Conservation (phyloP, 352 stramenopile genomes). For the Globisporangium cederbergense region DNA sequence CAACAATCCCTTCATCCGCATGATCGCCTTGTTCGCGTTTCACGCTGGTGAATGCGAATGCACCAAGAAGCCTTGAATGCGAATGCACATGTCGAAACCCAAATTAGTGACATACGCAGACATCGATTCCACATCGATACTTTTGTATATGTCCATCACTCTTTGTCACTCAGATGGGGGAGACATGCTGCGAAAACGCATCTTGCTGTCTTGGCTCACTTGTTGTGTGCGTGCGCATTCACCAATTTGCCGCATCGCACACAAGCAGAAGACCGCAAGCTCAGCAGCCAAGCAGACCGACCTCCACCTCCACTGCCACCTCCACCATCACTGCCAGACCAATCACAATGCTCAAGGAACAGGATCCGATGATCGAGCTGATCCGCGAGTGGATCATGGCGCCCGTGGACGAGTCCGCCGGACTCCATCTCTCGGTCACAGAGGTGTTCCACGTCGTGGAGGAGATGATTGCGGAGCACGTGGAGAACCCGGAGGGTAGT, state of each 20-base stretch:
- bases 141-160: too few species aligned
- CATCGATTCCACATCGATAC: too few species aligned
- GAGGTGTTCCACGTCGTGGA: slow-evolving; percentile 72
- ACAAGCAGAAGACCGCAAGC: slow-evolving; percentile 5
- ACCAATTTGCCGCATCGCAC: neutral
- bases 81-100: too few species aligned
- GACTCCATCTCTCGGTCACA: slow-evolving; percentile 60
- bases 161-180: neutral
- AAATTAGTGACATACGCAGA: too few species aligned
- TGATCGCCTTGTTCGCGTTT: too few species aligned
- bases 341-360: slow-evolving; percentile 69
- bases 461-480: slow-evolving; percentile 76
- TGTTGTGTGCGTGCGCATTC: neutral
- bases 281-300: neutral
- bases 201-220: slow-evolving; percentile 1
- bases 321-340: neutral
- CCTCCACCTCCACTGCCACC: neutral
- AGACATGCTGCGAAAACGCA: neutral
- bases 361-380: slow-evolving; percentile 84
- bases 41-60: too few species aligned
- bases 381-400: slow-evolving; percentile 85
- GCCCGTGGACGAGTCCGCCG: slow-evolving; percentile 49
- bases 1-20: too few species aligned
- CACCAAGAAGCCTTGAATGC: too few species aligned
- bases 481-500: slow-evolving; percentile 32